These are phyloP conservation scores for Huntiella omanensis DNA, from an alignment of 2,329 filamentous ascomycete genomes.

Conservation along the genomic window DNA sequence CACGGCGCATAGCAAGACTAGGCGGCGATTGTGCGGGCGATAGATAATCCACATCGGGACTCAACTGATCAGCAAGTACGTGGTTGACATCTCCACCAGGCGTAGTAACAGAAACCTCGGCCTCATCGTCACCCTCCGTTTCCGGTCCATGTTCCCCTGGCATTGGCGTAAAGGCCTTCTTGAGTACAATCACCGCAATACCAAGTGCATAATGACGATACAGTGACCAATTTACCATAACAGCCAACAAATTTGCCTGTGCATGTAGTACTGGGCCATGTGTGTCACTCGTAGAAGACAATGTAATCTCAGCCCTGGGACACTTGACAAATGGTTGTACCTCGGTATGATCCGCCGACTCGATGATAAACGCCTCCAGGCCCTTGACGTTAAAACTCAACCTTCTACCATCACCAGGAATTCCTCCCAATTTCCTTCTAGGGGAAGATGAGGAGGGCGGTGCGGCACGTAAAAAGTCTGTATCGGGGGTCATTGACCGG, in stretches of 20 bases:
- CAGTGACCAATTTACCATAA: constrained; percentile 77
- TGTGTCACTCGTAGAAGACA: constrained; percentile 69
- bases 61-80: constrained; percentile 13
- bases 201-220: constrained; percentile 84
- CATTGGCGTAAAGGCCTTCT: constrained; percentile 15
- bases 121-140: constrained; percentile 8
- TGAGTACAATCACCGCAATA: constrained; percentile 57
- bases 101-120: background rate
- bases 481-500: constrained; percentile 50
- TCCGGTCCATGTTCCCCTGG: constrained; percentile 8
- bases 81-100: background rate
- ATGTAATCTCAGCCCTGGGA: constrained; percentile 69
- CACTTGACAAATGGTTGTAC: constrained; percentile 70
- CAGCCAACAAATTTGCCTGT: constrained; percentile 58
- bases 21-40: constrained; percentile 19
- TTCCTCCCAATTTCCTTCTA: constrained; percentile 31
- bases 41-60: constrained; percentile 16
- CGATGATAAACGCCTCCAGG: constrained; percentile 78
- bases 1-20: constrained; percentile 4
- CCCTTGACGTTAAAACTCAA: constrained; percentile 65
- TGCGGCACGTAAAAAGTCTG: constrained; percentile 31
- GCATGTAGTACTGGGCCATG: constrained; percentile 80
- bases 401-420: constrained; percentile 57
- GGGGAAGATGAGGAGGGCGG: constrained; percentile 17
- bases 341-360: constrained; percentile 69